Evolutionary conservation across 257 asterid genomes (phyloP).

Genomic region (Plantago major): DNA sequence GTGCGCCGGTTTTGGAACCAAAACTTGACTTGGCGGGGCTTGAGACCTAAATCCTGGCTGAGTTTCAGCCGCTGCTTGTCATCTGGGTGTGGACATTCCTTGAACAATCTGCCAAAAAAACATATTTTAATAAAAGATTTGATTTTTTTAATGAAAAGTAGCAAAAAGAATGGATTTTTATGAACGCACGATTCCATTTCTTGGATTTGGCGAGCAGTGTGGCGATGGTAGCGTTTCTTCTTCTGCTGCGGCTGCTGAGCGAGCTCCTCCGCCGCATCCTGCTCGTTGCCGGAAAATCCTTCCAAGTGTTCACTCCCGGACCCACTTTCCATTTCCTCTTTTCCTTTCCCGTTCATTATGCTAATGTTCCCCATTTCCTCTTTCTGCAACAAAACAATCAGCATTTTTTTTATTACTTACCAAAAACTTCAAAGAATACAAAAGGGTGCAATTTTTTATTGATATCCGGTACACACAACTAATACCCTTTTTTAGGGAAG

Average conservation of each 20-base stretch:
- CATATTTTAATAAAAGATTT: no score
- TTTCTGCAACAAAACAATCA: constrained; percentile 31
- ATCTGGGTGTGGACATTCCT: constrained; percentile 97
- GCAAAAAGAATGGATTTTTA: no score
- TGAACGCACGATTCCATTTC: constrained; percentile 78
- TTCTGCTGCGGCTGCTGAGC: constrained; percentile 36
- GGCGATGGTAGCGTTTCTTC: constrained; percentile 91
- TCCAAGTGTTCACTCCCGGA: constrained; percentile 83
- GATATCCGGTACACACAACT: no score
- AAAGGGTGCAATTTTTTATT: no score
- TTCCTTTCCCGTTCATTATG: constrained; percentile 35
- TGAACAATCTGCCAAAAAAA: constrained; percentile 51
- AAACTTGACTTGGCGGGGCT: constrained; percentile 91
- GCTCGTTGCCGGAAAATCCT: constrained; percentile 71
- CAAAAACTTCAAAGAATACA: not conserved
- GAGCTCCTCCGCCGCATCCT: constrained; percentile 31
- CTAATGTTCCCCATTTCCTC: constrained; percentile 48
- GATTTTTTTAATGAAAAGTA: no score
- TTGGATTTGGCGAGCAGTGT: constrained; percentile 91
- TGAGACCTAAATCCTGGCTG: constrained; percentile 91
- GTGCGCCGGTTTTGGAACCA: constrained; percentile 98
- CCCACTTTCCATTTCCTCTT: constrained; percentile 74
- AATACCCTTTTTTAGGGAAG: no score
- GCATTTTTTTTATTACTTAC: not conserved
- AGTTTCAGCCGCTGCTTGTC: constrained; percentile 80